Evolutionary conservation across 176 grass and related monocot genomes (phyloP).

Genomic region (Hsuehochloa calcarea): DNA sequence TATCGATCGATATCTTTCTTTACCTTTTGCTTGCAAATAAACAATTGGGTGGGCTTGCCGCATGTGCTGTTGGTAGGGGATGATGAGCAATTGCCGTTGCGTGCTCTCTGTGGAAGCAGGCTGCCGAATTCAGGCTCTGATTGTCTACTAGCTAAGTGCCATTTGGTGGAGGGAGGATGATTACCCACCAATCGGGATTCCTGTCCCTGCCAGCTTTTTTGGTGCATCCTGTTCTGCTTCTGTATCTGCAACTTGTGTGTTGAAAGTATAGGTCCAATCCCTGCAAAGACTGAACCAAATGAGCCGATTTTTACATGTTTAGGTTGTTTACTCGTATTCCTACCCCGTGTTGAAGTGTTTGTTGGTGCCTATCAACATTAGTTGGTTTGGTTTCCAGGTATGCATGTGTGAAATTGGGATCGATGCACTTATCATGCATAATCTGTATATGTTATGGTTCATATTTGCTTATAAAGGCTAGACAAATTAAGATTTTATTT

Average conservation of each 20-base stretch:
- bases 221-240: not conserved
- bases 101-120: constrained; percentile 12
- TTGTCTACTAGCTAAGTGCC: constrained; percentile 32
- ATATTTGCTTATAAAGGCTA: not conserved
- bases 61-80: not conserved
- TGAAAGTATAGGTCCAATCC: no score
- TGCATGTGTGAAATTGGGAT: not conserved
- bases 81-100: not conserved
- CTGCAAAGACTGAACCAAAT: no score
- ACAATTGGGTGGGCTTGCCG: not conserved
- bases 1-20: not conserved
- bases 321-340: not conserved
- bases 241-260: not conserved
- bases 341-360: no score
- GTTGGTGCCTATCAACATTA: no score
- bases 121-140: not conserved
- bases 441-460: not conserved
- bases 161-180: constrained; percentile 13
- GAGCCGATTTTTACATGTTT: not conserved
- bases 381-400: not conserved
- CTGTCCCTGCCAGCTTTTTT: not conserved
- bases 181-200: constrained; percentile 9
- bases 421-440: not conserved
- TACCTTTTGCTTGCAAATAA: not conserved
- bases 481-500: not conserved